A percentile compares a stretch with the other conserved stretches of the same genome.
These are phyloP conservation scores for Malassezia nana DNA, from an alignment of 1,284 basidiomycete species.

Conservation along the genomic window DNA sequence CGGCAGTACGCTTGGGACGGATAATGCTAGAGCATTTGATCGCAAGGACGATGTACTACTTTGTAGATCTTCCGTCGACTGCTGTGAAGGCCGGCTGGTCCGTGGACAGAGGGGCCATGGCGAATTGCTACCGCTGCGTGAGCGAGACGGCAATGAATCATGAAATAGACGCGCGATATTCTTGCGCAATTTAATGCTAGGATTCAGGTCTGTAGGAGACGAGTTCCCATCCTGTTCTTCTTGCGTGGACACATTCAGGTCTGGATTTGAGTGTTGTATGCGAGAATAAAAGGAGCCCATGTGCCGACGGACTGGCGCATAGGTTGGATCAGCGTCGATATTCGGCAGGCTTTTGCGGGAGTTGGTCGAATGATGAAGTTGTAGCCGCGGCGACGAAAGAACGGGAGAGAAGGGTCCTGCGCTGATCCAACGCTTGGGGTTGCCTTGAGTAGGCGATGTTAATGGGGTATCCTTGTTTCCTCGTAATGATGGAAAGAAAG, in stretches of 20 bases:
- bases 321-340: not conserved
- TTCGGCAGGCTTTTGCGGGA: not conserved
- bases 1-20: not conserved
- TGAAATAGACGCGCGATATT: conserved; percentile 8
- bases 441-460: not conserved
- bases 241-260: not conserved
- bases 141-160: not conserved
- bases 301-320: not conserved
- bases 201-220: not conserved
- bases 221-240: not conserved
- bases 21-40: not conserved
- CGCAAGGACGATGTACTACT: not conserved
- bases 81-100: not conserved
- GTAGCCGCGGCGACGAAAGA: not conserved
- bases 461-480: not conserved
- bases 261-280: not conserved
- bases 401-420: not conserved
- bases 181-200: not conserved
- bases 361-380: not conserved
- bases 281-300: conserved; percentile 3
- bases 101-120: not conserved
- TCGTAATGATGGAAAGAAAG: not conserved
- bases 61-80: not conserved
- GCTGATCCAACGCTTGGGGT: not conserved
- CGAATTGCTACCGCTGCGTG: not conserved